These are phyloP conservation scores for Cardiospermum halicacabum DNA, from an alignment of 345 rosid species.

Conservation along the genomic window DNA sequence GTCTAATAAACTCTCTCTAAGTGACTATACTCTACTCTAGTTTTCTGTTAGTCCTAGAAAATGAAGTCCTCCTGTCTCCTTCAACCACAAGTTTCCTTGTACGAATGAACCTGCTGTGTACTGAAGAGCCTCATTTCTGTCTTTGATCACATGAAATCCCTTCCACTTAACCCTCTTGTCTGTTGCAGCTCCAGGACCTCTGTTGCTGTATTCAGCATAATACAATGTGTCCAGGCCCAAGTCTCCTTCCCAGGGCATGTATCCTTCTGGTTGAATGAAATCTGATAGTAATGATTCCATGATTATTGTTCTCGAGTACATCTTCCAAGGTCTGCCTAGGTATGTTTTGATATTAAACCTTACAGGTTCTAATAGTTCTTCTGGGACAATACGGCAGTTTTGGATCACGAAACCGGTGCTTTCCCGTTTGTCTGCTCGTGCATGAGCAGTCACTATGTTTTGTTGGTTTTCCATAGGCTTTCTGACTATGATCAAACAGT, in stretches of 20 bases:
- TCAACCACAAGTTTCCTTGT: constrained; percentile 32
- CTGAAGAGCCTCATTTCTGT: constrained; percentile 25
- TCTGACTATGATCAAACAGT: constrained; percentile 46
- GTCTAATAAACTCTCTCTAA: background rate
- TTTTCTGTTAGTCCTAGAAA: constrained; percentile 25
- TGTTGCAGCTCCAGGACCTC: constrained; percentile 45
- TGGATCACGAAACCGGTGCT: constrained; percentile 43
- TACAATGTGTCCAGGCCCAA: constrained; percentile 30
- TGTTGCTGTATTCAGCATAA: constrained; percentile 45
- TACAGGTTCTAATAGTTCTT: constrained; percentile 27
- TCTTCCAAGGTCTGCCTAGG: constrained; percentile 61
- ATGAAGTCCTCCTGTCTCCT: constrained; percentile 22
- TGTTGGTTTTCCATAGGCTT: constrained; percentile 37
- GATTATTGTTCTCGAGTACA: constrained; percentile 34
- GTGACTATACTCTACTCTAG: background rate
- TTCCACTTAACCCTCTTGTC: constrained; percentile 44
- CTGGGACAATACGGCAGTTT: constrained; percentile 59
- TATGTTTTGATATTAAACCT: constrained; percentile 30
- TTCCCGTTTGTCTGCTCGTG: constrained; percentile 22
- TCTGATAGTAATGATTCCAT: constrained; percentile 54
- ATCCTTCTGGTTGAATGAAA: constrained; percentile 48
- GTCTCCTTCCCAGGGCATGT: constrained; percentile 38
- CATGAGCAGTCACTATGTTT: constrained; percentile 51
- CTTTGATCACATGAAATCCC: constrained; percentile 27
- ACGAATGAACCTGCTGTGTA: constrained; percentile 37